Evolutionary conservation across 108 stramenopile species (phyloP), one percentile per base, ranked within the genome.

Genomic region (Epithemia pelagica): DNA sequence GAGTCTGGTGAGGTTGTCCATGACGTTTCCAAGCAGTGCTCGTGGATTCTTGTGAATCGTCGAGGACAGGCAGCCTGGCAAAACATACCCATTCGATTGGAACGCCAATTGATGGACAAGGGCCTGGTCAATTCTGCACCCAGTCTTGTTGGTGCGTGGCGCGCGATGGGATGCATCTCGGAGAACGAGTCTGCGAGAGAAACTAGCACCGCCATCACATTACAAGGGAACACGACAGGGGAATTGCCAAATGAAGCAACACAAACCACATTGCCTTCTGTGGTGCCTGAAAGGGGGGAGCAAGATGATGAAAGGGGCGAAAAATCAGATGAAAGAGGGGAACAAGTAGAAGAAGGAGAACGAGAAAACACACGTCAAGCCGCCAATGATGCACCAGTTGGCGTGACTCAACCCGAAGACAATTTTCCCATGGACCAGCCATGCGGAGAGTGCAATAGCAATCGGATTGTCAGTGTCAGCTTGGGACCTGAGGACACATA

Each of bases 1-100:
- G n/a, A n/a, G n/a, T n/a, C n/a, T n/a, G n/a, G n/a, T n/a, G n/a
- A n/a, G n/a, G n/a, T n/a, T n/a, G n/a, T n/a, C n/a, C n/a, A n/a
- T n/a, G 10, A 5, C 5, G 37, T 15, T 5, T 46, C 37, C 37
- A 10, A 46, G 10, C 37, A 15, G 5, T 46, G 10, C 10, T 90
- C 85, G 0, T 91, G 86, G 86, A 82, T 92, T 58, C 71, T 88
- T 32, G 55, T 92, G 15, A 74, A 79, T 23, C 64, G 74, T 27
- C 80, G 88, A 71, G 90, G 90, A 0, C 72, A 72, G 25, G 80
- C 78, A 5, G 84, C 74, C 26, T 92, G 85, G 82, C 84, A 82
- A 69, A 89, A 89, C 64, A 56, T 92, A 10, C 90, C 90, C 21
- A 69, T 63, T 21, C 74, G 78, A 26, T 68, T 92, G 61, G 81